Evolutionary conservation across 108 stramenopile species (phyloP).

Genomic region (Fragilariopsis cylindrus): DNA sequence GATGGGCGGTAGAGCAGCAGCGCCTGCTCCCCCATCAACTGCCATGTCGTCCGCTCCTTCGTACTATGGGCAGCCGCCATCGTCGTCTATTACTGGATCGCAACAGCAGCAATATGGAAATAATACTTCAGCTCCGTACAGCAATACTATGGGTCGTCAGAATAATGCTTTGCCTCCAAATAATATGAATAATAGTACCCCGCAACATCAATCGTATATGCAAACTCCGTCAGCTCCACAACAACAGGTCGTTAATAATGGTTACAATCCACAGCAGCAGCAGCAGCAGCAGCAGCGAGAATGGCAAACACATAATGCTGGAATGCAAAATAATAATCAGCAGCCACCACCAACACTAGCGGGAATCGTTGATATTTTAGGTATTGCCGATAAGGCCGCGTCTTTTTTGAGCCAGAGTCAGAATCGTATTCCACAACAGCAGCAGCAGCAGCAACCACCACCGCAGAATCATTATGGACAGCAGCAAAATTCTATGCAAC

Average conservation of each 20-base stretch:
- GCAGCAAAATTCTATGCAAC: slow-evolving; percentile 14
- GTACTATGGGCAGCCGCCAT: slow-evolving; percentile 17
- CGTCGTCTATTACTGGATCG: too few species aligned
- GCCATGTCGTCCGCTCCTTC: not conserved
- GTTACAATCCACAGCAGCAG: not conserved
- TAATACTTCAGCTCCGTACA: not conserved
- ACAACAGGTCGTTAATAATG: not conserved
- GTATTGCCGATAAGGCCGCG: slow-evolving; percentile 78
- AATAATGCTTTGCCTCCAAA: not conserved
- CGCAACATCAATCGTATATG: not conserved
- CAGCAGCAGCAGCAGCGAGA: slow-evolving; percentile 21
- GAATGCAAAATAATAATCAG: slow-evolving; percentile 10
- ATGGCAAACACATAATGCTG: not conserved
- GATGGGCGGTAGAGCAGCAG: not conserved
- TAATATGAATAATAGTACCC: too few species aligned
- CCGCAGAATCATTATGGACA: slow-evolving; percentile 2
- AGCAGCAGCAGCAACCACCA: slow-evolving; percentile 5
- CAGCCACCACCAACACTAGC: not conserved
- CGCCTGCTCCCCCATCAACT: not conserved
- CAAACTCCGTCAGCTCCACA: slow-evolving; percentile 2
- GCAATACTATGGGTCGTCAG: not conserved
- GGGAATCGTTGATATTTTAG: slow-evolving; percentile 62
- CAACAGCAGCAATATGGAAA: slow-evolving; percentile 7
- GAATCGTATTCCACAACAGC: slow-evolving; percentile 15
- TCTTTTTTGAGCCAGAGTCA: slow-evolving; percentile 59